Evolutionary conservation across 2,329 filamentous ascomycete species (phyloP).

Genomic region (Colletotrichum neosansevieriae): DNA sequence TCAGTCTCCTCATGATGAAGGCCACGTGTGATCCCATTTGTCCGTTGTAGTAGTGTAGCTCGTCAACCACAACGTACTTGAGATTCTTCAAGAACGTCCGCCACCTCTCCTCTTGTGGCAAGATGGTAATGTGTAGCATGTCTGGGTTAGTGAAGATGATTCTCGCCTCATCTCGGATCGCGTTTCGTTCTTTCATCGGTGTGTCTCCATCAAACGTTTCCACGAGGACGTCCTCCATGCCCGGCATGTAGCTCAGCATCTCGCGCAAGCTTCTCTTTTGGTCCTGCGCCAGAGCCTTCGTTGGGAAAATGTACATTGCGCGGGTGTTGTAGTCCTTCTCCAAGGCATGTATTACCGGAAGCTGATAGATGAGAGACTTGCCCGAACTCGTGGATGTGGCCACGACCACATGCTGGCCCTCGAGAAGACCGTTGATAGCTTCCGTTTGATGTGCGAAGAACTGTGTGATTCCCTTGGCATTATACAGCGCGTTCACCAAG

Average conservation of each 20-base stretch:
- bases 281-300: conserved; percentile 95
- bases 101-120: conserved; percentile 94
- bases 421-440: conserved; percentile 88
- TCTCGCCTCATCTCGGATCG: conserved; percentile 86
- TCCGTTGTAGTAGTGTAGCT: conserved; percentile 96
- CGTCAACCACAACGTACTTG: conserved; percentile 90
- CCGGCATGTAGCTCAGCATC: conserved; percentile 83
- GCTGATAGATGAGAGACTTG: conserved; percentile 97
- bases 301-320: conserved; percentile 98
- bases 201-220: conserved; percentile 98
- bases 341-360: conserved; percentile 89
- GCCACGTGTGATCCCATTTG: conserved; percentile 94
- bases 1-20: conserved; percentile 90
- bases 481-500: conserved; percentile 96
- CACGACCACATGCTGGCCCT: conserved; percentile 89
- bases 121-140: conserved; percentile 94
- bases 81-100: conserved; percentile 88
- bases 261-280: conserved; percentile 90
- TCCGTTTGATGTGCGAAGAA: conserved; percentile 94
- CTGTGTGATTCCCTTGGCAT: conserved; percentile 85
- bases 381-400: conserved; percentile 96
- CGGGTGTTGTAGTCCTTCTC: conserved; percentile 82
- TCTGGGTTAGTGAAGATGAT: conserved; percentile 99
- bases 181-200: conserved; percentile 80
- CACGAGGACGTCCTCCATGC: conserved; percentile 79